Evolutionary conservation across 768 basidiomycete genomes (phyloP).

Genomic region (Panaeolus cyanescens): DNA sequence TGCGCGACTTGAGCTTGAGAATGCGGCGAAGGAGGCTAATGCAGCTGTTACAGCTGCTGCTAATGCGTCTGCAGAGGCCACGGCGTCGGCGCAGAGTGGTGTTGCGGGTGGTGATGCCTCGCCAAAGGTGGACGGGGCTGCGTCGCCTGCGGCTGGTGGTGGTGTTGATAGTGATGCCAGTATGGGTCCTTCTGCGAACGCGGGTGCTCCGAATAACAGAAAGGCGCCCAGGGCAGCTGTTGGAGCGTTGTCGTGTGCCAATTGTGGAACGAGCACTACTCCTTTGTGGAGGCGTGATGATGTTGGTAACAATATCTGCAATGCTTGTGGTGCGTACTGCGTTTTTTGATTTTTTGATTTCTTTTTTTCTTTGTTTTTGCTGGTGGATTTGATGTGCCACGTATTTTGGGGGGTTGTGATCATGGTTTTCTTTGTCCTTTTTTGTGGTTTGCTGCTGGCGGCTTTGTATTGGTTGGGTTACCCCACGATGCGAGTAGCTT

Average conservation of each 20-base stretch:
- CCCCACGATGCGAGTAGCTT: background rate
- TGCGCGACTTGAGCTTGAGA: constrained; percentile 40
- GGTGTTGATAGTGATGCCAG: constrained; percentile 36
- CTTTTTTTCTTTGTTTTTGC: constrained; percentile 16
- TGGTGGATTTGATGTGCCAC: constrained; percentile 18
- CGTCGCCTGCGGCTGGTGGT: constrained; percentile 13
- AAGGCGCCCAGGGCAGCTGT: constrained; percentile 40
- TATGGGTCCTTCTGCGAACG: constrained; percentile 6
- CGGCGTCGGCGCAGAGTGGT: background rate
- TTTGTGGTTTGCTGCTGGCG: too few relatives aligned
- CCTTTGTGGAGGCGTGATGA: constrained; percentile 90
- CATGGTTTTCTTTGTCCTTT: constrained; percentile 56
- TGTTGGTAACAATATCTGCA: constrained; percentile 91
- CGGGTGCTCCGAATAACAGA: constrained; percentile 27
- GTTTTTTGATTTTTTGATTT: constrained; percentile 13
- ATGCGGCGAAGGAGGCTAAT: constrained; percentile 25
- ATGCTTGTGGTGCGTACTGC: constrained; percentile 91
- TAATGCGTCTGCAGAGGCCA: constrained; percentile 15
- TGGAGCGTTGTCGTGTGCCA: constrained; percentile 82
- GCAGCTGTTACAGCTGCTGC: constrained; percentile 25
- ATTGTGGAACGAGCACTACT: constrained; percentile 88
- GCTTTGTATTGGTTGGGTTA: background rate
- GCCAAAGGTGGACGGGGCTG: constrained; percentile 18
- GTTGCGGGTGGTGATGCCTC: constrained; percentile 10
- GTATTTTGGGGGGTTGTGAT: constrained; percentile 9